Evolutionary conservation across 352 stramenopile species (phyloP), one percentile per base, ranked within the genome.

Genomic region (Pythium rhizo-oryzae): DNA sequence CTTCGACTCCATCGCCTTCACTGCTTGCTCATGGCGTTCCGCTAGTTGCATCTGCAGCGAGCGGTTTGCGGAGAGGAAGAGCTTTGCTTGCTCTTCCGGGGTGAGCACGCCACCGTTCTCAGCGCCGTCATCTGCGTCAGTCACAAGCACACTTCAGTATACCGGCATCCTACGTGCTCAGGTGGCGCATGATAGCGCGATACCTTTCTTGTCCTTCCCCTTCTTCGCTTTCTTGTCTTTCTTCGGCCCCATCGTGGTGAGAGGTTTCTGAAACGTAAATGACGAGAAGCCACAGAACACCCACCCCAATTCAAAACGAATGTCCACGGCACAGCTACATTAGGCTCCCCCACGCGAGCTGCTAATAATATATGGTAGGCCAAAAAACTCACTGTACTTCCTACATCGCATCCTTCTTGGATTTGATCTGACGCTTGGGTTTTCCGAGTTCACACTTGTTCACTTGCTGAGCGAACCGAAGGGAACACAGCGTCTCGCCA

Each of bases 371-470:
- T 62, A 65, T 21, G 28, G 35, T 39, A 58, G 25, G 23, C 47
- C 12, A 65, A 49, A 66, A 49, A 52, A 24, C 41, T 56, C 24
- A n/a, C 59, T 55, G 55, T 41, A 58, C 28, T 50, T 15, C 6
- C 50, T 66, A 66, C 59, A 59, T 30, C 1, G 57, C 65, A 59
- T 86, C 80, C 60, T 84, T 83, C 76, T 81, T 89, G n/a, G 84
- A 87, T 67, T 92, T 94, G 71, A 94, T 90, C 72, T 93, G 87
- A 6, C 87, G 80, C 67, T 97, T 99, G 21, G 98, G 94, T 67
- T 98, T 98, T 46, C 97, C 97, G 7, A 99, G 78, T 71, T 99
- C 97, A 53, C 98, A 98, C 77, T 99, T 84, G 79, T 99, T 99
- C 15, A 99, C 96, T 73, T 97, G 84, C 61, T 93, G 83, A 1